Evolutionary conservation across 2,329 filamentous ascomycete species (phyloP), one percentile per base, ranked within the genome.

Genomic region (Ceratocystis diversiconidia): DNA sequence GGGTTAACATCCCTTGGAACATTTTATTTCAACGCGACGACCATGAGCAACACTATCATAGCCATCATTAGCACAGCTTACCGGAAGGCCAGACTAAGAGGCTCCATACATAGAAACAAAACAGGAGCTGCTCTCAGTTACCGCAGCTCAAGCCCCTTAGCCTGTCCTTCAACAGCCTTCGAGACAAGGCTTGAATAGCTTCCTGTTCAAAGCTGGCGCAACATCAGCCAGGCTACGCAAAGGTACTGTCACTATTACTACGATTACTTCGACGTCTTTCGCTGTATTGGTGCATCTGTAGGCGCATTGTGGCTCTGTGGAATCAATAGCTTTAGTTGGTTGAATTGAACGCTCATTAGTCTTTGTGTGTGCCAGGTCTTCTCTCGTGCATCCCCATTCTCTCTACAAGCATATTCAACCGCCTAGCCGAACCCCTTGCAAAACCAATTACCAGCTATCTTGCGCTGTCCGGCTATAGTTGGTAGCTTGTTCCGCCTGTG

Each of bases 281-380:
- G 52, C 52, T 19, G 17, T 32, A 57, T 17, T 48, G 41, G 28
- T 48, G 41, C 15, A 62, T 62, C 19, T 62, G 46, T 48, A 48
- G 61, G 61, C 63, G 43, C 52, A 64, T 60, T 64, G 52, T 57
- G 50, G 36, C 52, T 60, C 48, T 64, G 63, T 57, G 50, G 36
- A 30, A 59, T 64, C 41, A 60, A 59, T 66, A 66, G 65, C 50
- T 44, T 66, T 64, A 64, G 52, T 60, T 60, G 50, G 36, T 61
- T 66, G 62, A 66, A 66, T 66, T 64, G 65, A 66, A 66, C 52
- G 65, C 65, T 66, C 41, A 66, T 66, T 64, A 60, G 22, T 55
- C 55, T 63, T 30, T 28, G 43, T 66, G 30, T 63, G 60, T 66
- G 36, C 62, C 65, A 66, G 65, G 65, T 36, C 7, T 57, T 28